These are phyloP conservation scores for Podaxis carcinomalis DNA, from an alignment of 768 basidiomycete genomes.

Conservation along the genomic window DNA sequence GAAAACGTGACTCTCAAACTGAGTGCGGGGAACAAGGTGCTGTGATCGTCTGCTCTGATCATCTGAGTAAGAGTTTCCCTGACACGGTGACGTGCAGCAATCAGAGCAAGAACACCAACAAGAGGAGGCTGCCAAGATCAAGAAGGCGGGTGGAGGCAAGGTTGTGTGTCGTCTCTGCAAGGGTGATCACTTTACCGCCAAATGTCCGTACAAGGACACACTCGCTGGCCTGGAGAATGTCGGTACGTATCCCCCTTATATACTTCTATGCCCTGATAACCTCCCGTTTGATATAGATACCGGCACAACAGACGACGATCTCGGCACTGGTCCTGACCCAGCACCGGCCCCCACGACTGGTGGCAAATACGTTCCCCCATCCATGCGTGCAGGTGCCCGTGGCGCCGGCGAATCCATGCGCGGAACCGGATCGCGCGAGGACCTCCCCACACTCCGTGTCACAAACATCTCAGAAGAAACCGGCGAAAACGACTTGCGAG, in stretches of 20 bases:
- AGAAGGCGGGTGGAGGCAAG: constrained; percentile 78
- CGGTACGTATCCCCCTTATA: constrained; percentile 32
- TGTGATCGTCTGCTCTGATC: constrained; percentile 10
- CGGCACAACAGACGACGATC: constrained; percentile 38
- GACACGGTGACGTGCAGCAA: constrained; percentile 31
- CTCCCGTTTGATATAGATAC: neutral
- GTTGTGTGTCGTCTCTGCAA: constrained; percentile 92
- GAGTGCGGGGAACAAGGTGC: constrained; percentile 58
- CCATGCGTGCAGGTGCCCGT: constrained; percentile 69
- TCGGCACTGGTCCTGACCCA: constrained; percentile 26
- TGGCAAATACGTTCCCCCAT: constrained; percentile 93
- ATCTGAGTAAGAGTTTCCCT: neutral
- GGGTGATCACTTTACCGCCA: constrained; percentile 96
- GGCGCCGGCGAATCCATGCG: constrained; percentile 78
- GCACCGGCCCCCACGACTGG: constrained; percentile 31
- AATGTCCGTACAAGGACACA: constrained; percentile 97
- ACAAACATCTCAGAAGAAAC: constrained; percentile 97
- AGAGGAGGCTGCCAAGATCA: constrained; percentile 67
- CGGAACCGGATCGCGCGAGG: constrained; percentile 67
- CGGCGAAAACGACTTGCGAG: constrained; percentile 89
- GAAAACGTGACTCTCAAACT: constrained; percentile 44
- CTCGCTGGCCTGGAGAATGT: constrained; percentile 69
- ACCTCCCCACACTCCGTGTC: constrained; percentile 93
- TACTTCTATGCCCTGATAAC: neutral
- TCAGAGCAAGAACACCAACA: constrained; percentile 63